A percentile compares a stretch with the other conserved stretches of the same genome.
Evolutionary conservation across 371 early-diverging fungal genomes (phyloP).

Genomic region (Choanephora cucurbitarum): DNA sequence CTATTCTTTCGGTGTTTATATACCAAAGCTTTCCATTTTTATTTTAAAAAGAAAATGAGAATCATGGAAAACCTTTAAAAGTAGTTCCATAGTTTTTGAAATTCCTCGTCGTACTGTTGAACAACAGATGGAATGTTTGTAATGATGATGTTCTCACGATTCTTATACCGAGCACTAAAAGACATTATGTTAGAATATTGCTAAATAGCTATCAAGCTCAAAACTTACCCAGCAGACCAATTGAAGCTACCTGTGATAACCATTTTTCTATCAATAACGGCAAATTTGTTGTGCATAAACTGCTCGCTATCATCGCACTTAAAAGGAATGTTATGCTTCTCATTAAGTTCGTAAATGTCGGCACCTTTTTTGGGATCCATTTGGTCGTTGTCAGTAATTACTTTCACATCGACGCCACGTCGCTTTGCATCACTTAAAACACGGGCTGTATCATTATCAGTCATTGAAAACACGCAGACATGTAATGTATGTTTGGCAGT

Average conservation of each 20-base stretch:
- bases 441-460: slow-evolving; percentile 57
- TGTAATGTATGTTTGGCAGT: slow-evolving; percentile 51
- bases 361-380: slow-evolving; percentile 45
- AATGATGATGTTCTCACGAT: slow-evolving; percentile 62
- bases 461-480: slow-evolving; percentile 60
- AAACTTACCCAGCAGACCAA: slow-evolving; percentile 50
- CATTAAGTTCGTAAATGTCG: slow-evolving; percentile 50
- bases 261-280: slow-evolving; percentile 54
- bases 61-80: slow-evolving; percentile 29
- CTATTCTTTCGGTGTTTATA: too few species aligned
- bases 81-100: slow-evolving; percentile 54
- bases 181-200: slow-evolving; percentile 19
- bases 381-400: slow-evolving; percentile 69
- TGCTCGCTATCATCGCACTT: slow-evolving; percentile 46
- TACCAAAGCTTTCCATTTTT: too few species aligned
- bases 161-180: slow-evolving; percentile 57
- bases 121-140: slow-evolving; percentile 58
- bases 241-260: slow-evolving; percentile 55
- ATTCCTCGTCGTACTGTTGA: slow-evolving; percentile 51
- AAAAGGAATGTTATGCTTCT: slow-evolving; percentile 49
- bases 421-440: slow-evolving; percentile 51
- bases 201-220: not conserved
- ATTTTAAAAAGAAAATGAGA: too few species aligned
- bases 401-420: slow-evolving; percentile 58
- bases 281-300: slow-evolving; percentile 74